A percentile compares a stretch with the other conserved stretches of the same genome.
Conservation (phyloP, 2,329 filamentous ascomycete species). For the Verticillium longisporum region DNA sequence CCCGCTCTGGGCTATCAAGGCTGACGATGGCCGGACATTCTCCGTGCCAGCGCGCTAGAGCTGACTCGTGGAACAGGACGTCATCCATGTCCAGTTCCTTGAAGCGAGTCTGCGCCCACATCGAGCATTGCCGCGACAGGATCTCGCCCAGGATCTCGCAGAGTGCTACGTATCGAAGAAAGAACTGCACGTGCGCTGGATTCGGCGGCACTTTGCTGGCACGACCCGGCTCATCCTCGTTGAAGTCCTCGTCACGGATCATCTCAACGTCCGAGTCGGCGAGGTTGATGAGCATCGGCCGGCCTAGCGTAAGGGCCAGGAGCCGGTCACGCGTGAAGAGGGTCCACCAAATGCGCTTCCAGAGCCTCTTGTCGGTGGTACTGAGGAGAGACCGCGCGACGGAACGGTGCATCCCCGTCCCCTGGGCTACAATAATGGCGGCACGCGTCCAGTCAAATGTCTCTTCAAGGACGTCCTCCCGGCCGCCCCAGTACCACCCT, state of each 20-base stretch:
- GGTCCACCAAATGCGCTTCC: conserved; percentile 99
- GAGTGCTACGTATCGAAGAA: conserved; percentile 94
- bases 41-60: conserved; percentile 92
- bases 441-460: conserved; percentile 99
- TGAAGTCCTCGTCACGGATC: conserved; percentile 91
- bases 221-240: conserved; percentile 79
- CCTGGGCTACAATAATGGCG: conserved; percentile 90
- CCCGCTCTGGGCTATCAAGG: conserved; percentile 75
- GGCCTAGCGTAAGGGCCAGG: conserved; percentile 85
- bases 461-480: conserved; percentile 97
- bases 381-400: conserved; percentile 93
- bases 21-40: conserved; percentile 92
- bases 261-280: conserved; percentile 98
- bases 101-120: conserved; percentile 91
- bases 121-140: conserved; percentile 92
- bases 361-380: conserved; percentile 82
- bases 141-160: conserved; percentile 98
- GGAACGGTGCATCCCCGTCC: conserved; percentile 94
- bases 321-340: conserved; percentile 92
- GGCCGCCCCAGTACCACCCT: conserved; percentile 99
- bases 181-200: conserved; percentile 91
- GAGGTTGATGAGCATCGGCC: conserved; percentile 90
- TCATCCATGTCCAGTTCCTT: conserved; percentile 84
- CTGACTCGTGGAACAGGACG: conserved; percentile 95
- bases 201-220: conserved; percentile 73